Evolutionary conservation across 371 early-diverging fungal species (phyloP), one percentile per base, ranked within the genome.

Genomic region (Apophysomyces sp.): DNA sequence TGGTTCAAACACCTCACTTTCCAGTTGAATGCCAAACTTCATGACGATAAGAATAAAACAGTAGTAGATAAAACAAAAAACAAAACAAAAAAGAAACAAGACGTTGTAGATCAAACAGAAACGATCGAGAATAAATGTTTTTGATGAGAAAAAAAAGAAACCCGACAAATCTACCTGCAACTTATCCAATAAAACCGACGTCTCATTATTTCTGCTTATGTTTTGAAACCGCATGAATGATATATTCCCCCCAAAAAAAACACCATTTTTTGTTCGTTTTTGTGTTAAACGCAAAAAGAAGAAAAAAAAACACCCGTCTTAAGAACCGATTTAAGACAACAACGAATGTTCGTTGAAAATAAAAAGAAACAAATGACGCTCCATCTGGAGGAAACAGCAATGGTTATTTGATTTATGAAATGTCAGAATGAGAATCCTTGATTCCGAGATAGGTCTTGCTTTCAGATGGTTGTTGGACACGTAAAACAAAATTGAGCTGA

Each of bases 1-100:
- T n/a, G 74, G 73, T 32, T 71, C 68, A 55, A 74, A 71, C n/a
- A 72, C 62, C 53, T 61, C 63, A 7, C 71, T 57, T 58, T 75
- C 55, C 32, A 75, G 69, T 51, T 68, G 26, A 59, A 30, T 26
- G 29, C 54, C 54, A 13, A 53, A 53, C 18, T 53, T 53, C 54
- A 53, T 53, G 27, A 3, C 41, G 55, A 26, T 18, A 52, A n/a
- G n/a, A 2, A 18, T 4, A 29, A n/a, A n/a, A n/a, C n/a, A n/a
- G n/a, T n/a, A n/a, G n/a, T n/a, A 7, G 9, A 37, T 21, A 13
- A 18, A 56, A 24, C 16, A 55, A 40, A 51, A 53, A 30, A 13
- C 28, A 41, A 66, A 16, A 49, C 16, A 16, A 49, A 49, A 1
- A 49, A 49, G 8, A n/a, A 2, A 49, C n/a, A 49, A 26, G n/a